Percentiles rank a stretch among this genome's conserved stretches.
Evolutionary conservation across 2,329 filamentous ascomycete genomes (phyloP).

Genomic region (Penicillium sp.): DNA sequence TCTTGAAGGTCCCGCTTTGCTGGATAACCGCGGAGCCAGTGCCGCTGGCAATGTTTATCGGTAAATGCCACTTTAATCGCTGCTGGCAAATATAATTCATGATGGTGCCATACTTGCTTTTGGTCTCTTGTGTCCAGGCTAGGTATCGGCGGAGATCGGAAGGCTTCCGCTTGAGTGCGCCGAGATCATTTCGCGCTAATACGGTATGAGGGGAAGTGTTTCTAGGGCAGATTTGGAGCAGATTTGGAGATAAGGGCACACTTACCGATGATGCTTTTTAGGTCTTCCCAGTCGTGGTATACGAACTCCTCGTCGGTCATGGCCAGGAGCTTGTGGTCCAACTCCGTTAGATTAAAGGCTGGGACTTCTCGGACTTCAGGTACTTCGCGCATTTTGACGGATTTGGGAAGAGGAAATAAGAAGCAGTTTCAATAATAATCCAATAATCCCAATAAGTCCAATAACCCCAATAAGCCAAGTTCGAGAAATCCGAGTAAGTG

Average conservation of each 20-base stretch:
- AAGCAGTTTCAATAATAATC: not conserved
- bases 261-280: constrained; percentile 54
- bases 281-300: constrained; percentile 53
- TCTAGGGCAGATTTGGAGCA: constrained; percentile 3
- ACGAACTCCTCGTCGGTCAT: constrained; percentile 55
- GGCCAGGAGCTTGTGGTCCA: constrained; percentile 51
- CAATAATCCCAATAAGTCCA: not conserved
- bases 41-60: constrained; percentile 7
- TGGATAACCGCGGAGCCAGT: constrained; percentile 24
- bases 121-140: constrained; percentile 57
- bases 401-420: not conserved
- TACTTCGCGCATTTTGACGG: constrained; percentile 12
- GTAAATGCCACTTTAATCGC: constrained; percentile 54
- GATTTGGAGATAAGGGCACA: constrained; percentile 9
- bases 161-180: constrained; percentile 58
- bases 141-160: constrained; percentile 60
- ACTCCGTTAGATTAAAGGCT: constrained; percentile 51
- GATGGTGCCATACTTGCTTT: constrained; percentile 56
- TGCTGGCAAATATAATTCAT: constrained; percentile 57
- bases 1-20: constrained; percentile 39
- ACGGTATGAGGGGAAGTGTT: constrained; percentile 9
- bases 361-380: constrained; percentile 13
- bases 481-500: not conserved
- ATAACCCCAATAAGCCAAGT: not conserved
- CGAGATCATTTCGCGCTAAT: constrained; percentile 53